Evolutionary conservation across 2,329 filamentous ascomycete genomes (phyloP).

Genomic region (Exophiala sp.): DNA sequence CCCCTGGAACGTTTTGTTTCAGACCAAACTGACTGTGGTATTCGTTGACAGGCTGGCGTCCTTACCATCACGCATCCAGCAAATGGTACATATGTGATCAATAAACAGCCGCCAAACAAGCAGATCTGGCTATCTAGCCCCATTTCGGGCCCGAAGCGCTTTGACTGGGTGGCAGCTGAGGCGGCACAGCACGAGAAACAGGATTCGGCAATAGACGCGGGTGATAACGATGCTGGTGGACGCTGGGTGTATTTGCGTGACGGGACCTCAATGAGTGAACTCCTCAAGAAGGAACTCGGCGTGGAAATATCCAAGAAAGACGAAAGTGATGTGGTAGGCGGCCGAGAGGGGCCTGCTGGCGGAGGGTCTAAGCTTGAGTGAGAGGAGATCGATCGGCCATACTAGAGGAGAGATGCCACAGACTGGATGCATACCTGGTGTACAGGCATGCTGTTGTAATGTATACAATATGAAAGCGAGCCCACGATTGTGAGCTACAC

Average conservation of each 20-base stretch:
- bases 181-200: conserved; percentile 75
- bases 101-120: conserved; percentile 97
- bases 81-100: conserved; percentile 78
- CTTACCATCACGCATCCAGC: conserved; percentile 66
- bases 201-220: conserved; percentile 51
- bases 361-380: conserved; percentile 7
- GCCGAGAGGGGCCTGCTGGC: conserved; percentile 18
- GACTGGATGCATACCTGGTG: too few relatives aligned
- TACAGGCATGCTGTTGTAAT: not conserved
- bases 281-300: conserved; percentile 71
- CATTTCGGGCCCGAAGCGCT: conserved; percentile 84
- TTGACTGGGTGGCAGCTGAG: conserved; percentile 72
- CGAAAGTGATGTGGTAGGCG: conserved; percentile 11
- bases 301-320: conserved; percentile 48
- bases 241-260: conserved; percentile 87
- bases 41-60: conserved; percentile 64
- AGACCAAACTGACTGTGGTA: not conserved
- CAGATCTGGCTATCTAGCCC: conserved; percentile 96
- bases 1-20: too few relatives aligned
- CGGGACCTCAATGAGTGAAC: conserved; percentile 63
- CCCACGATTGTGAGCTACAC: not conserved
- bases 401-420: not conserved
- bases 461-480: too few relatives aligned
- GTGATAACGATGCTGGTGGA: conserved; percentile 43
- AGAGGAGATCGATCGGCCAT: not conserved